Evolutionary conservation across 2,329 filamentous ascomycete genomes (phyloP).

Genomic region (Pestalotiopsis sp.): DNA sequence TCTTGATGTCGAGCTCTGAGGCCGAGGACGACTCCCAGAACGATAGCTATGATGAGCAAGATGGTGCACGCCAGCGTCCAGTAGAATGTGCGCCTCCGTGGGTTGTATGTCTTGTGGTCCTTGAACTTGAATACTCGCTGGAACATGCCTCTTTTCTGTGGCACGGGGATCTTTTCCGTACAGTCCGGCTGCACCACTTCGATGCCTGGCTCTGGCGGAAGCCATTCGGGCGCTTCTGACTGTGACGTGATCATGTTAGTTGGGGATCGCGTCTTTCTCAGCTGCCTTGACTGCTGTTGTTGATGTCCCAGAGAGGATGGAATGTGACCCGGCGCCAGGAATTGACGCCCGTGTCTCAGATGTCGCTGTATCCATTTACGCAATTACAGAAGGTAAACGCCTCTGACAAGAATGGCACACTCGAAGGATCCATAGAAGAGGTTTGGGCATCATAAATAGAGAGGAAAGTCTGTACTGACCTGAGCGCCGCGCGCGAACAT

Average conservation of each 20-base stretch:
- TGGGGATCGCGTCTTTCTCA: background rate
- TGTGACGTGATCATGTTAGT: constrained; percentile 7
- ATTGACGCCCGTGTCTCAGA: background rate
- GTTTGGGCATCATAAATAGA: background rate
- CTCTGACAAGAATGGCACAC: background rate
- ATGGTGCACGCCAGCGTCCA: background rate
- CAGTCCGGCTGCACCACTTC: constrained; percentile 19
- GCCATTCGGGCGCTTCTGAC: constrained; percentile 21
- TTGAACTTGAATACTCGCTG: background rate
- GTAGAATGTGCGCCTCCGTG: background rate
- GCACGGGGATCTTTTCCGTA: constrained; percentile 18
- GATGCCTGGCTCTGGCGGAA: constrained; percentile 23
- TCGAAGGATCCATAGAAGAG: background rate
- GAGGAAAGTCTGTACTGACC: background rate
- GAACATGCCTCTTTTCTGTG: background rate
- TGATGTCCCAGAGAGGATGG: background rate
- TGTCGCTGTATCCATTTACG: background rate
- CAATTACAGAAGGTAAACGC: background rate
- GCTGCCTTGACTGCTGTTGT: background rate
- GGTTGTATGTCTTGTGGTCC: background rate
- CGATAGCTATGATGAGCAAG: background rate
- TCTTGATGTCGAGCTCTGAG: background rate
- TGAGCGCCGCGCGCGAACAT: background rate
- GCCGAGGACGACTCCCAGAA: constrained; percentile 1
- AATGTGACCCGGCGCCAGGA: background rate